Conservation (phyloP, 345 rosid genomes). For the Bretschneidera sinensis region DNA sequence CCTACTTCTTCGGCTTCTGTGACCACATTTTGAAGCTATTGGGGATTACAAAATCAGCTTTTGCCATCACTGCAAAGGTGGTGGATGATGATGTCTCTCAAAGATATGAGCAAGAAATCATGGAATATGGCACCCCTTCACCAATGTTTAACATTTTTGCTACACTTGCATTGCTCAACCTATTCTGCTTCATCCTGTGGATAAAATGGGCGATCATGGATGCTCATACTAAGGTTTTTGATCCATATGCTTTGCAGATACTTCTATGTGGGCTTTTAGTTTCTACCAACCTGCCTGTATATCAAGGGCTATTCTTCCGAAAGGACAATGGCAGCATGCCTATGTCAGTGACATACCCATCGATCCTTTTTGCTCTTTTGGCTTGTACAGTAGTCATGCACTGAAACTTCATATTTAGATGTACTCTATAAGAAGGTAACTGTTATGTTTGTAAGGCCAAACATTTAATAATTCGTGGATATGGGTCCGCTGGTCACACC, state of each 20-base stretch:
- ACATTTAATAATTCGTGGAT: too few relatives aligned
- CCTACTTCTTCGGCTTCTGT: constrained; percentile 35
- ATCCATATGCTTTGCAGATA: constrained; percentile 29
- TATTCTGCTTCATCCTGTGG: too few relatives aligned
- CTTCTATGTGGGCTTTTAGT: constrained; percentile 28
- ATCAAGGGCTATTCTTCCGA: constrained; percentile 28
- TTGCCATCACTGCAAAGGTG: constrained; percentile 36
- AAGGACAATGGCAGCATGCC: constrained; percentile 43
- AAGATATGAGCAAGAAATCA: constrained; percentile 32
- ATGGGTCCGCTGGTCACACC: too few relatives aligned
- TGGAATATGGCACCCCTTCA: constrained; percentile 43
- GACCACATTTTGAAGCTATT: constrained; percentile 28
- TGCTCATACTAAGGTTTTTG: neutral
- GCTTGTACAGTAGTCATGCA: constrained; percentile 22
- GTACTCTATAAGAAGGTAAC: too few relatives aligned
- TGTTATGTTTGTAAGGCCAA: too few relatives aligned
- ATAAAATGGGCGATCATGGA: constrained; percentile 12
- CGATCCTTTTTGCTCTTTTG: constrained; percentile 25
- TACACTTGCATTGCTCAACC: constrained; percentile 37
- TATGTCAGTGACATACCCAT: constrained; percentile 15
- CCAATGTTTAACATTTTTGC: constrained; percentile 39
- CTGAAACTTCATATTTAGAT: too few relatives aligned
- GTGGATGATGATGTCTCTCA: constrained; percentile 25
- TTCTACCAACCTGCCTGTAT: constrained; percentile 31
- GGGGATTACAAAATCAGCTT: constrained; percentile 27